Conservation (phyloP, 169 alveolate genomes). For the Eimeria falciformis region DNA sequence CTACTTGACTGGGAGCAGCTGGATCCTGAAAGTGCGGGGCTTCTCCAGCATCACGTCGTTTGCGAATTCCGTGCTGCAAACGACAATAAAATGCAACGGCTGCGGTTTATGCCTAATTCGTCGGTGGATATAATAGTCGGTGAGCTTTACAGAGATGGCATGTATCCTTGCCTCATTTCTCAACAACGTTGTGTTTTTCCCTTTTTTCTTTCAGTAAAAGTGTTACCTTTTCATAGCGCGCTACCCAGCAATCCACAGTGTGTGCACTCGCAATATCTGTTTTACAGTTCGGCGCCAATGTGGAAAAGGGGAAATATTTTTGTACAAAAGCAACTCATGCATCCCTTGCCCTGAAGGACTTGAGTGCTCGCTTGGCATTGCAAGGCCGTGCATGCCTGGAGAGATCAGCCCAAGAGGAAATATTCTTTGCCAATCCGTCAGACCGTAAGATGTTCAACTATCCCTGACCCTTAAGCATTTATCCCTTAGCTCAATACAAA, state of each 20-base stretch:
- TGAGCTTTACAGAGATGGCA: slow-evolving; percentile 14
- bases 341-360: slow-evolving; percentile 42
- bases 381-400: slow-evolving; percentile 48
- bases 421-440: slow-evolving; percentile 22
- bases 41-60: slow-evolving; percentile 60
- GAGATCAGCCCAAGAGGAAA: slow-evolving; percentile 60
- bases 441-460: background rate
- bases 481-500: background rate
- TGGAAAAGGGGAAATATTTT: slow-evolving; percentile 29
- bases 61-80: slow-evolving; percentile 58
- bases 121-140: slow-evolving; percentile 50
- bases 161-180: background rate
- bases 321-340: slow-evolving; percentile 27
- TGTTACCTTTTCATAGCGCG: too few species aligned
- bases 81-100: background rate
- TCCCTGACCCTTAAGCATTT: background rate
- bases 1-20: slow-evolving; percentile 44
- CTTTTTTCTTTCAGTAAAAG: too few species aligned
- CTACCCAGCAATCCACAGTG: too few species aligned
- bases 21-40: slow-evolving; percentile 44
- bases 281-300: slow-evolving; percentile 61
- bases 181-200: too few species aligned
- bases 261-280: background rate
- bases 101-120: slow-evolving; percentile 21
- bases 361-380: slow-evolving; percentile 40